Conservation (phyloP, 805 yeast genomes). For the Lipomyces orientalis region DNA sequence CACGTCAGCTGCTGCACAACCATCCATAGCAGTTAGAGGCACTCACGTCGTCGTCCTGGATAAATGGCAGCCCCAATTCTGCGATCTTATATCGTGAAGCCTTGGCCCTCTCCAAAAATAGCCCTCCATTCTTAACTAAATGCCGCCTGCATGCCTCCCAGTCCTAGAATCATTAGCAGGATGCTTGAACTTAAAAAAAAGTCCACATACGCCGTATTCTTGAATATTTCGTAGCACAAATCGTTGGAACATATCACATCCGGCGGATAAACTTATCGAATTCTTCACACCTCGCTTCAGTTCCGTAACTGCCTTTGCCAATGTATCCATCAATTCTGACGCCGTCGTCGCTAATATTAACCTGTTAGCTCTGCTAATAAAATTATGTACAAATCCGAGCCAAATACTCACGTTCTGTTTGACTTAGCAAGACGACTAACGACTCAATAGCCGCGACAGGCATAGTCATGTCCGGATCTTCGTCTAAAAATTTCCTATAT, state of each 20-base stretch:
- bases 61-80: slow-evolving; percentile 82
- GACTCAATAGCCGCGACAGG: slow-evolving; percentile 99
- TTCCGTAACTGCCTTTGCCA: slow-evolving; percentile 75
- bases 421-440: slow-evolving; percentile 77
- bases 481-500: slow-evolving; percentile 78
- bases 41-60: slow-evolving; percentile 86
- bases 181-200: not conserved
- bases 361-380: not conserved
- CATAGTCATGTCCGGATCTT: slow-evolving; percentile 97
- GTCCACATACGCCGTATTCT: slow-evolving; percentile 55
- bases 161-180: slow-evolving; percentile 50
- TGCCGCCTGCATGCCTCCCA: slow-evolving; percentile 93
- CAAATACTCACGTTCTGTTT: slow-evolving; percentile 62
- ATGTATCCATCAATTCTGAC: slow-evolving; percentile 83
- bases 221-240: slow-evolving; percentile 89
- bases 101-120: slow-evolving; percentile 90
- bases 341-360: slow-evolving; percentile 70
- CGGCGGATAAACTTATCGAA: slow-evolving; percentile 92
- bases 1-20: not conserved
- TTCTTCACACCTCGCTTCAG: slow-evolving; percentile 82
- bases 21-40: not conserved
- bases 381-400: not conserved
- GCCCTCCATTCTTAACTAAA: slow-evolving; percentile 89
- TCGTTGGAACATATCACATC: slow-evolving; percentile 94
- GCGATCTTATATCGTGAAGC: slow-evolving; percentile 88